Conservation (phyloP, 495 filamentous ascomycete species). For the Hypoxylon perforatum region DNA sequence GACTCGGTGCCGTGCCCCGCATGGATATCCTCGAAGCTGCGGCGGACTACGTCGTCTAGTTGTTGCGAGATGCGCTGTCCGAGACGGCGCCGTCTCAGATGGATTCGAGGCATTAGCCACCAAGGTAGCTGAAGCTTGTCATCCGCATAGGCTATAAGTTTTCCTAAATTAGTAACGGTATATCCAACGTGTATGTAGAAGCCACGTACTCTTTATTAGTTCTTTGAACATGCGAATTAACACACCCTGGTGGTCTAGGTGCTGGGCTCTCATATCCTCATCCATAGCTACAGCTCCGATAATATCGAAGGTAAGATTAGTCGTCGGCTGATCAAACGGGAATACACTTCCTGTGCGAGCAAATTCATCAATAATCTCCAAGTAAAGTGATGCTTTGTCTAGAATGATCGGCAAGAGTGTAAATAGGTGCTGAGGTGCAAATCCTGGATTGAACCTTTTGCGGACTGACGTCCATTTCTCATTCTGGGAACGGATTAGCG, state of each 20-base stretch:
- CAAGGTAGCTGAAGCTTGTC: slow-evolving; percentile 5
- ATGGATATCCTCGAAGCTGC: neutral
- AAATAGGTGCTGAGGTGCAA: neutral
- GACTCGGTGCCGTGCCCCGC: neutral
- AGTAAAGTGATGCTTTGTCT: neutral
- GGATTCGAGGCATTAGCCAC: slow-evolving; percentile 7
- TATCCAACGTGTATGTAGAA: no score
- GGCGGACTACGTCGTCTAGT: neutral
- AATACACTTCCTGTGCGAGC: neutral
- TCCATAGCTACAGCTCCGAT: neutral
- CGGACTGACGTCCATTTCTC: neutral
- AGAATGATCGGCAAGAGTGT: neutral
- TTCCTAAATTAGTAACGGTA: no score
- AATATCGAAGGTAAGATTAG: neutral
- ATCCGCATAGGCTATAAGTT: neutral
- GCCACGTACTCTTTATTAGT: no score
- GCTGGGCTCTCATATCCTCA: neutral
- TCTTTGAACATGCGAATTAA: no score
- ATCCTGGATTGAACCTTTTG: neutral
- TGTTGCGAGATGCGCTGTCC: no score
- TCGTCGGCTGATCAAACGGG: neutral
- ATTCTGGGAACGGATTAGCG: no score
- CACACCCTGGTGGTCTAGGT: neutral
- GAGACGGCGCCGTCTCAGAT: slow-evolving; percentile 17
- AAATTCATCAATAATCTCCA: neutral